Base-by-base conservation (phyloP, 2,329 filamentous ascomycete species). In the Phialophora macrospora region DNA sequence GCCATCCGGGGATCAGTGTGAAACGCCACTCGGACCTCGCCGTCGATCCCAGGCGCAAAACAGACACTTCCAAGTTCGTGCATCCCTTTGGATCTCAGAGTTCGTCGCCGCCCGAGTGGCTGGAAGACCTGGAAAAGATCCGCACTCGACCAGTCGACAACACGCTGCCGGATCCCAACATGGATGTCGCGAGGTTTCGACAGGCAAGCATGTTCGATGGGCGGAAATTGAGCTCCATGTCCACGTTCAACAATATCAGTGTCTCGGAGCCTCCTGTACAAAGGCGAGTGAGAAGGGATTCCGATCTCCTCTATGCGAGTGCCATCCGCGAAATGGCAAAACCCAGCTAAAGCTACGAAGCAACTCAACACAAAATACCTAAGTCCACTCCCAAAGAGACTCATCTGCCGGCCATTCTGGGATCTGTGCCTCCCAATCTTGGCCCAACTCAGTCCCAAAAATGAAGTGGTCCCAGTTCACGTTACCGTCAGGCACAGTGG, bases 401-500 rank as follows among this genome's bases (percentile, higher is more conserved):
- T 65, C 44, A 20, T 65, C 59, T 5, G 38, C 9, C 7, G 65
- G 55, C 57, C 57, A 66, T 28, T 62, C 66, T 17, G 66, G 57
- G 1, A 66, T 11, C 8, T 59, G 55, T 6, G 64, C 51, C 22
- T 70, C 62, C 70, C 70, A 71, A 46, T 67, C 62, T 55, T 63
- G 64, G 26, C 38, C 65, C 30, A 71, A 55, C 54, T 71, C 70
- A 22, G 64, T 63, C 6, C 68, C 68, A 26, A 65, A 71, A 49
- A 71, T 55, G 51, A 70, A 71, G 4, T 67, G 68, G 58, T 70
- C 70, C 68, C 68, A 70, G 6, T 68, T 49, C 56, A 55, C 34
- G 52, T 57, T 63, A 2, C 22, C 22, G 11, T 67, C 63, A n/a
- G 58, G 55, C 22, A 60, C 22, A 20, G 52, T 24, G 38, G 62